These are phyloP conservation scores for Coffea eugenioides DNA, from an alignment of 257 asterid genomes.

Conservation along the genomic window DNA sequence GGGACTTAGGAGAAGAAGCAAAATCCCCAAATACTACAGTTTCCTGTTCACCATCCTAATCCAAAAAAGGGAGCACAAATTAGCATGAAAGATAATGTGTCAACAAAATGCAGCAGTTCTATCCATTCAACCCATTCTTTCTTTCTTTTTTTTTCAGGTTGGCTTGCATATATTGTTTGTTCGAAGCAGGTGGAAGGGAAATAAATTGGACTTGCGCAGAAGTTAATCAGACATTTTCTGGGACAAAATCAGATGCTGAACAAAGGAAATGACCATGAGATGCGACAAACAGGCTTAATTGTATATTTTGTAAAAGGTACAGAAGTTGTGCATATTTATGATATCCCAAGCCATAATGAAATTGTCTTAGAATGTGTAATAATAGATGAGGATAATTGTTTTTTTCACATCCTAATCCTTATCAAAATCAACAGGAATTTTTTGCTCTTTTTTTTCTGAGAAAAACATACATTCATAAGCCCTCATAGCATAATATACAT, in stretches of 20 bases:
- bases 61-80: slow-evolving; percentile 18
- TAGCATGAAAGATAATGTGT: slow-evolving; percentile 1
- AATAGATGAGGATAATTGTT: background rate
- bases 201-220: background rate
- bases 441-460: too few species aligned
- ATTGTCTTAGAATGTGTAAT: too few species aligned
- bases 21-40: slow-evolving; percentile 57
- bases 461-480: background rate
- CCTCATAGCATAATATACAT: background rate
- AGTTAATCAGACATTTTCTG: background rate
- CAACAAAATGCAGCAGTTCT: background rate
- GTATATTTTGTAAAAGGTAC: background rate
- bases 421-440: background rate
- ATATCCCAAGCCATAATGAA: too few species aligned
- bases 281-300: background rate
- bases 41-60: slow-evolving; percentile 60
- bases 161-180: background rate
- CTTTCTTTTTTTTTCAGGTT: background rate
- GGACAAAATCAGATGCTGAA: slow-evolving; percentile 1
- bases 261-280: background rate
- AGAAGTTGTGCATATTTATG: background rate
- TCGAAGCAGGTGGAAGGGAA: background rate
- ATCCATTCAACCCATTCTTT: background rate
- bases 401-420: background rate
- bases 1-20: slow-evolving; percentile 73